Evolutionary conservation across 371 early-diverging fungal genomes (phyloP).

Genomic region (Apophysomyces sp.): DNA sequence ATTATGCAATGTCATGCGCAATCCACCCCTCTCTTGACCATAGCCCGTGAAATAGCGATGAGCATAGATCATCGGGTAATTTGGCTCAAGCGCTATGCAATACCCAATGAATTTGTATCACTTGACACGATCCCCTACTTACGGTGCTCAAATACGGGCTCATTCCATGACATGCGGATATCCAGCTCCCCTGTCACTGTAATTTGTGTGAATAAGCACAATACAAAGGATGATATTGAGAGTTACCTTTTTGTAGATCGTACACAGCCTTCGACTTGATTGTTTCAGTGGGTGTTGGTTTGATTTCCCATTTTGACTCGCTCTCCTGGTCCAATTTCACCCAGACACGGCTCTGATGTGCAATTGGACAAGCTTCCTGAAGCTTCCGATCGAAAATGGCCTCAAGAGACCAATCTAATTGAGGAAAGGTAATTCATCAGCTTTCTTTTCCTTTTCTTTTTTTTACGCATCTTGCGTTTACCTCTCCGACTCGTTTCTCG

Average conservation of each 20-base stretch:
- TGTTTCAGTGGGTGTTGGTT: slow-evolving; percentile 21
- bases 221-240: not conserved
- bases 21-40: slow-evolving; percentile 86
- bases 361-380: slow-evolving; percentile 63
- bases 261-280: slow-evolving; percentile 33
- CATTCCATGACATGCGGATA: slow-evolving; percentile 47
- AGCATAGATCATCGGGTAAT: slow-evolving; percentile 57
- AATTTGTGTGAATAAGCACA: not conserved
- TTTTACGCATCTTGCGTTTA: slow-evolving; percentile 9
- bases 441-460: no score
- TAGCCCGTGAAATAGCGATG: slow-evolving; percentile 79
- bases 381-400: slow-evolving; percentile 64
- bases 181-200: slow-evolving; percentile 24
- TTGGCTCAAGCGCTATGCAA: slow-evolving; percentile 27
- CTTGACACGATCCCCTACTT: slow-evolving; percentile 8
- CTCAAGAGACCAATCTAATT: slow-evolving; percentile 70
- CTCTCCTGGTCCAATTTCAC: slow-evolving; percentile 42
- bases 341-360: slow-evolving; percentile 50
- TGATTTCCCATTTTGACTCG: slow-evolving; percentile 31
- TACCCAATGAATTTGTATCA: not conserved
- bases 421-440: not conserved
- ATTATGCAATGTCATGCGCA: slow-evolving; percentile 74
- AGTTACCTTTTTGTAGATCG: slow-evolving; percentile 35
- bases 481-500: slow-evolving; percentile 58
- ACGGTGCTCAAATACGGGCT: slow-evolving; percentile 45